Base-by-base conservation (phyloP, 1,284 basidiomycete species). In the Moesziomyces sp. region DNA sequence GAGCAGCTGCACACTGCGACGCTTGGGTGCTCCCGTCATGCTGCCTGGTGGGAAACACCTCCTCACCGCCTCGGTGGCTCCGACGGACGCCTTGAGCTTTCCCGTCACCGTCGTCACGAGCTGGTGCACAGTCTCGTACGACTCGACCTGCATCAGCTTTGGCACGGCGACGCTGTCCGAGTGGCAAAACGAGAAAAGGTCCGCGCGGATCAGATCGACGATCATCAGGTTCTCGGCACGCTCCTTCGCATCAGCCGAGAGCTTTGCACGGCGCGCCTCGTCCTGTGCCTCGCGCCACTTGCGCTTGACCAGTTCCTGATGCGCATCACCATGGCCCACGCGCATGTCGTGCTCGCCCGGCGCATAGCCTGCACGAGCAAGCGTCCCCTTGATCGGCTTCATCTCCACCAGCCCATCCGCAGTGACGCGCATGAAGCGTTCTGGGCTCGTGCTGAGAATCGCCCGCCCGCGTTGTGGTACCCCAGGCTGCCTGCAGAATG, bases 221-320 rank as follows among this genome's bases (percentile, higher is more conserved):
- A 99, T 98, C 96, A 99, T 98, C 55, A 98, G 86, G 83, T 99
- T 99, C 86, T 98, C 96, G 0, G 95, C 96, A 1, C 96, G 90
- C 84, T 99, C 96, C 85, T 98, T 99, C 45, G 87, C 86, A 82
- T 93, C 94, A 6, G 89, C 90, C 23, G 88, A 87, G 34, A 99
- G 86, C 3, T 88, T 82, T 24, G 78, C 65, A 14, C 83, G 85
- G 18, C 85, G 78, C 26, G 77, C 52, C 49, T 72, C 72, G 63
- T 88, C 88, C 34, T 78, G 73, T 2, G 49, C 44, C 46, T 65
- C 35, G n/a, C 80, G 60, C 63, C 72, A 77, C 19, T 52, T 45
- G 14, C 34, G 56, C 56, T 77, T 77, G 23, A 55, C 19, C 5
- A 55, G 23, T 19, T 80, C 80, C 18, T 66, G 52, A 16, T 49